Evolutionary conservation across 2,329 filamentous ascomycete genomes (phyloP), one percentile per base, ranked within the genome.

Genomic region (Fusarium devonianum): DNA sequence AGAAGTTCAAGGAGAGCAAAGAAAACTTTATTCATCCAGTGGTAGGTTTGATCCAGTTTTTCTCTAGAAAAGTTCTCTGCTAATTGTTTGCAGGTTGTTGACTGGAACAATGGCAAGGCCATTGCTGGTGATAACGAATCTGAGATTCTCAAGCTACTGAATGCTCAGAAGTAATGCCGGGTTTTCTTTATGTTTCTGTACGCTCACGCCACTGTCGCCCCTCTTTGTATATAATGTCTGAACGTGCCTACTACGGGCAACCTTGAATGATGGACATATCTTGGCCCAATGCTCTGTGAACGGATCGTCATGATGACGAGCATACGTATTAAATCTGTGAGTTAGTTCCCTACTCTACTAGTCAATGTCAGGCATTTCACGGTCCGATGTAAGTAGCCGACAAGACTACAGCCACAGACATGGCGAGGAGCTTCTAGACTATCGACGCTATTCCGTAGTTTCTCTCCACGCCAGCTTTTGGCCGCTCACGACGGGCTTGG

Each of bases 61-160:
- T 4, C 7, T 28, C n/a, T n/a, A n/a, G n/a, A 5, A 13, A 3
- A 16, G 32, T 9, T 28, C 38, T 56, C 17, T 23, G 22, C 49
- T 58, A 44, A 48, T 16, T 14, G 9, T 42, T 25, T 45, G 7
- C 19, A 72, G 82, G 75, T 88, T 49, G 93, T 97, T 41, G 93
- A 97, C 71, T 97, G 94, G 94, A 90, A 88, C 69, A 92, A 93
- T 71, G 94, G 92, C 58, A 89, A 85, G 71, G 93, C 87, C 35
- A 78, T 89, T 75, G 77, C 84, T 18, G 90, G 90, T 14, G 90
- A 89, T 39, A 86, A 89, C 58, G 87, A 96, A 76, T 96, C 91
- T 12, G 89, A 93, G 75, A 97, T 97, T 53, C 73, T 96, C 68
- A 91, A 88, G 73, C 79, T 96, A 73, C 73, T 97, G 41, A 82